Conservation (phyloP, 805 yeast genomes). For the Wickerhamomyces canadensis region DNA sequence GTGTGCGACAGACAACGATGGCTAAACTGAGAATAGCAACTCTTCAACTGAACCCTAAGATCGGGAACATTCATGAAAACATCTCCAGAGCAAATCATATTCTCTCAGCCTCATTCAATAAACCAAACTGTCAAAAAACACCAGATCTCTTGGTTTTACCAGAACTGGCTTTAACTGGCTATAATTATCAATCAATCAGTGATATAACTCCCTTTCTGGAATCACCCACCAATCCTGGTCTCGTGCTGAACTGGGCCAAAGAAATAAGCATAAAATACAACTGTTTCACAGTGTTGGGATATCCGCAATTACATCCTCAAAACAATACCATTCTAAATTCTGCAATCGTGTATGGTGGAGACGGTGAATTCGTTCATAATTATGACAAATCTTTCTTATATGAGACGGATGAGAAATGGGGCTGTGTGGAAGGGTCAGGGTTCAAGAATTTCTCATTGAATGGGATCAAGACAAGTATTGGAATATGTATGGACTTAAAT, state of each 20-base stretch:
- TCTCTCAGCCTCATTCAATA: constrained; percentile 17
- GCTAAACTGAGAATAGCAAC: constrained; percentile 49
- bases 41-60: constrained; percentile 60
- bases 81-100: constrained; percentile 37
- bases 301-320: constrained; percentile 51
- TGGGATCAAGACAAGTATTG: constrained; percentile 50
- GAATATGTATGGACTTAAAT: constrained; percentile 92
- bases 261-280: constrained; percentile 40
- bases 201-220: constrained; percentile 56
- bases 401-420: constrained; percentile 78
- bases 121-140: constrained; percentile 17
- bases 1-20: too few species aligned
- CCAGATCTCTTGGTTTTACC: constrained; percentile 77
- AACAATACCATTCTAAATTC: constrained; percentile 52
- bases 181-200: constrained; percentile 50
- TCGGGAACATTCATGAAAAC: constrained; percentile 56
- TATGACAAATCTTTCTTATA: constrained; percentile 76
- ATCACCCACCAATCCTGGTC: constrained; percentile 33
- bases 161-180: constrained; percentile 82
- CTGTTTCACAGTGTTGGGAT: constrained; percentile 75
- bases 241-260: constrained; percentile 51
- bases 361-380: constrained; percentile 54
- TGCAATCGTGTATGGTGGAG: constrained; percentile 55
- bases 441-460: constrained; percentile 43
- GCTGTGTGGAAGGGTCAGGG: constrained; percentile 58